Conservation (phyloP, 1,284 basidiomycete species). For the Sanguinoderma infundibulare region DNA sequence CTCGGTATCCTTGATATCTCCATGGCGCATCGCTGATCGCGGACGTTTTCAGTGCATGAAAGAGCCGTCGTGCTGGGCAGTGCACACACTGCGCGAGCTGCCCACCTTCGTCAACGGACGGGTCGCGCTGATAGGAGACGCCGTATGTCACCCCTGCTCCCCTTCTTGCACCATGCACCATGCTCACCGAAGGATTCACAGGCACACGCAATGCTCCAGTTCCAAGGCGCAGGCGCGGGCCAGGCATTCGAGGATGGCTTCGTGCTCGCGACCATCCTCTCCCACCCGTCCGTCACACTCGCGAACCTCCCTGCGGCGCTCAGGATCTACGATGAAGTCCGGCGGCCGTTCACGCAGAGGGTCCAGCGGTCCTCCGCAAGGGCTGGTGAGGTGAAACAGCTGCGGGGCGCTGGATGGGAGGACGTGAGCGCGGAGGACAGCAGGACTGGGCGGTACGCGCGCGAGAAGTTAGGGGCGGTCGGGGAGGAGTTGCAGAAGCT, state of each 20-base stretch:
- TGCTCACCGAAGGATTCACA: background rate
- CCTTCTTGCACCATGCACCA: background rate
- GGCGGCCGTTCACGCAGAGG: slow-evolving; percentile 17
- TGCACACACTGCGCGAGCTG: slow-evolving; percentile 28
- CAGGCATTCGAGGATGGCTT: slow-evolving; percentile 40
- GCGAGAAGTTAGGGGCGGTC: background rate
- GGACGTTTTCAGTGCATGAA: background rate
- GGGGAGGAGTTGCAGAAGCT: background rate
- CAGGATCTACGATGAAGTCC: slow-evolving; percentile 15
- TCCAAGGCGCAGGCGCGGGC: slow-evolving; percentile 43
- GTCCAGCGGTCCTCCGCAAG: slow-evolving; percentile 10
- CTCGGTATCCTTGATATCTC: too few species aligned
- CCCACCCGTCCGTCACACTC: background rate
- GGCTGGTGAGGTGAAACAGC: slow-evolving; percentile 1
- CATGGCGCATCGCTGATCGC: background rate
- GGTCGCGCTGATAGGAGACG: slow-evolving; percentile 36
- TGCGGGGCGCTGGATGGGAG: background rate
- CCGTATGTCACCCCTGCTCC: slow-evolving; percentile 23
- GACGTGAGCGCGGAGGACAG: slow-evolving; percentile 8
- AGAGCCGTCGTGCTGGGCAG: slow-evolving; percentile 25
- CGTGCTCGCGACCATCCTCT: slow-evolving; percentile 15
- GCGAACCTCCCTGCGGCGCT: slow-evolving; percentile 1
- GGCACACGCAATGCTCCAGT: slow-evolving; percentile 35
- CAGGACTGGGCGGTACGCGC: slow-evolving; percentile 3
- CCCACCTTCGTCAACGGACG: slow-evolving; percentile 29